A percentile compares a stretch with the other conserved stretches of the same genome.
These are phyloP conservation scores for Peniophora sp. DNA, from an alignment of 1,284 basidiomycete species.

Conservation along the genomic window DNA sequence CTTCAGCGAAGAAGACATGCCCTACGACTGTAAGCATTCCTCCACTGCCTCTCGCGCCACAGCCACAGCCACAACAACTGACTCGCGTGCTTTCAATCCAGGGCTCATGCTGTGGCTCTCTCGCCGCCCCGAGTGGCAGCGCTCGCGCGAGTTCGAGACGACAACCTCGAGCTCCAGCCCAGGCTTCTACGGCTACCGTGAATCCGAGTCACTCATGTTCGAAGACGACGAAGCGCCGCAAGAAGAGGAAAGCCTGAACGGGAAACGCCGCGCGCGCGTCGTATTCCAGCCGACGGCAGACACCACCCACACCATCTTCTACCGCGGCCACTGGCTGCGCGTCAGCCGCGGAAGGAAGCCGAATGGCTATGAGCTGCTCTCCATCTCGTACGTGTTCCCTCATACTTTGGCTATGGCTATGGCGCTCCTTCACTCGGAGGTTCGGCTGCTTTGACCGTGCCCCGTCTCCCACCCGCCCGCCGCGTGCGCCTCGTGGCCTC, in stretches of 20 bases:
- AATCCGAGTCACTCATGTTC: conserved; percentile 49
- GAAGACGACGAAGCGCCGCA: conserved; percentile 41
- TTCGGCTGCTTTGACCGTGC: not conserved
- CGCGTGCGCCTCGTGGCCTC: conserved; percentile 4
- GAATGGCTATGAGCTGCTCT: conserved; percentile 64
- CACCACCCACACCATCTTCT: conserved; percentile 78
- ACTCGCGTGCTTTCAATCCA: not conserved
- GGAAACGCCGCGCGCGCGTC: conserved; percentile 67
- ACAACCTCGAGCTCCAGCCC: conserved; percentile 59
- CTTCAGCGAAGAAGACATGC: conserved; percentile 78
- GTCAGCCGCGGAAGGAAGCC: conserved; percentile 59
- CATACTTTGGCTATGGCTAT: not conserved
- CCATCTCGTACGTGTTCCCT: conserved; percentile 44
- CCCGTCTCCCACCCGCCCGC: conserved; percentile 1
- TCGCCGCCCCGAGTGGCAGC: conserved; percentile 73
- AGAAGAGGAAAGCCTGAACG: conserved; percentile 46
- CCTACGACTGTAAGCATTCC: conserved; percentile 51
- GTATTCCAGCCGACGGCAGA: conserved; percentile 80
- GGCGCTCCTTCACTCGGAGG: not conserved
- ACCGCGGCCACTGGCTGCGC: conserved; percentile 72
- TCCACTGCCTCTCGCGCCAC: conserved; percentile 14
- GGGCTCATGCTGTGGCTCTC: conserved; percentile 73
- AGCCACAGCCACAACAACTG: not conserved
- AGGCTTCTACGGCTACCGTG: conserved; percentile 37
- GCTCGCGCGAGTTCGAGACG: conserved; percentile 77